Evolutionary conservation across 2,329 filamentous ascomycete genomes (phyloP).

Genomic region (Davidsoniella eucalypti): DNA sequence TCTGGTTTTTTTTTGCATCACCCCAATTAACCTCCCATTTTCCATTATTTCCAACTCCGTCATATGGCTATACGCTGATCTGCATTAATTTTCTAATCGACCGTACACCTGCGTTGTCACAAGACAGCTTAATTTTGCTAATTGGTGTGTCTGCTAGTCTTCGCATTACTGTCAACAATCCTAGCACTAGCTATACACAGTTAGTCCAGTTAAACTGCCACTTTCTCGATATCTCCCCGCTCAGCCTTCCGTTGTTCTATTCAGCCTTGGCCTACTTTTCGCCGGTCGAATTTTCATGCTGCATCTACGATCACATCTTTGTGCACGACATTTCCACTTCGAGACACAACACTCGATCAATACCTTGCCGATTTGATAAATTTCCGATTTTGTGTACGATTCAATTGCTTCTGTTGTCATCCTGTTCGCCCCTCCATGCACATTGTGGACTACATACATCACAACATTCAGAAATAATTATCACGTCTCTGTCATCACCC

Average conservation of each 20-base stretch:
- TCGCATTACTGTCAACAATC: too few relatives aligned
- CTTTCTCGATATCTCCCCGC: conserved; percentile 3
- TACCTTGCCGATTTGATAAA: too few relatives aligned
- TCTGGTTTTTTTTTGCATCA: too few relatives aligned
- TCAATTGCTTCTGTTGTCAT: neutral
- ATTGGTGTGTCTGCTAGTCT: neutral
- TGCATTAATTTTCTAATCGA: neutral
- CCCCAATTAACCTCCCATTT: too few relatives aligned
- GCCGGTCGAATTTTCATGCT: neutral
- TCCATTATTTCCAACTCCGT: too few relatives aligned
- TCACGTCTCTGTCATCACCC: too few relatives aligned
- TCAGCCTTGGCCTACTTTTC: conserved; percentile 5
- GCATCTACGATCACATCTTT: neutral
- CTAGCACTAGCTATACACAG: neutral
- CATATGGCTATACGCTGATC: neutral
- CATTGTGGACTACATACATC: too few relatives aligned
- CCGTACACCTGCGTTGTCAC: neutral
- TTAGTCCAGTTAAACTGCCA: neutral
- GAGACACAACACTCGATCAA: too few relatives aligned
- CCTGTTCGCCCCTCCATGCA: neutral
- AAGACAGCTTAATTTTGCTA: neutral
- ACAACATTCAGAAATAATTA: too few relatives aligned
- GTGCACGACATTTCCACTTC: neutral
- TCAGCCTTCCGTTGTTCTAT: conserved; percentile 1
- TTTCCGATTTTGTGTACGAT: too few relatives aligned